These are phyloP conservation scores for Amanita jacksonii DNA, from an alignment of 768 basidiomycete species.

Conservation along the genomic window DNA sequence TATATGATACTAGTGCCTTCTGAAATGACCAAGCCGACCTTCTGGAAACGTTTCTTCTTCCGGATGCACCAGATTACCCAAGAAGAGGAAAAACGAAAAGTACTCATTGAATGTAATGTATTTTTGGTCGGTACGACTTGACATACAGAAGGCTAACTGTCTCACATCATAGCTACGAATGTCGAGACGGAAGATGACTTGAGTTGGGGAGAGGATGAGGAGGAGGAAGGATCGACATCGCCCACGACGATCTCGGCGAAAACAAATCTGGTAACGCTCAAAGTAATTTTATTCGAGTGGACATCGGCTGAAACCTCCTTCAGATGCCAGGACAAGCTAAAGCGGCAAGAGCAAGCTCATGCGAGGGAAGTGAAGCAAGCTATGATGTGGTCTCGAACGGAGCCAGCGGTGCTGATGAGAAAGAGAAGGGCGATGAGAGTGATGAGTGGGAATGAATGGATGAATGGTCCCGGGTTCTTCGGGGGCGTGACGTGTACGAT, in stretches of 20 bases:
- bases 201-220: constrained; percentile 93
- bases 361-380: constrained; percentile 55
- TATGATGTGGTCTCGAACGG: constrained; percentile 58
- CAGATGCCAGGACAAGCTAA: no score
- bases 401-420: constrained; percentile 32
- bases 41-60: constrained; percentile 92
- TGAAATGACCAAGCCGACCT: constrained; percentile 49
- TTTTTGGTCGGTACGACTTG: constrained; percentile 2
- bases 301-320: no score
- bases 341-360: constrained; percentile 29
- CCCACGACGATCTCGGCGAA: constrained; percentile 11
- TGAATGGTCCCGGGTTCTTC: no score
- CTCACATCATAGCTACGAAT: constrained; percentile 37
- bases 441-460: constrained; percentile 50
- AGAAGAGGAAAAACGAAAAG: constrained; percentile 75
- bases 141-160: neutral
- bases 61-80: constrained; percentile 67
- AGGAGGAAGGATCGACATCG: constrained; percentile 32
- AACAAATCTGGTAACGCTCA: neutral
- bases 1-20: constrained; percentile 48
- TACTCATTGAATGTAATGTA: constrained; percentile 55
- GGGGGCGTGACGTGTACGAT: no score
- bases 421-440: constrained; percentile 29
- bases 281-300: no score
- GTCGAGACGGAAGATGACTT: constrained; percentile 77